Evolutionary conservation across 1,284 basidiomycete genomes (phyloP), one percentile per base, ranked within the genome.

Genomic region (Ceratobasidium sp.): DNA sequence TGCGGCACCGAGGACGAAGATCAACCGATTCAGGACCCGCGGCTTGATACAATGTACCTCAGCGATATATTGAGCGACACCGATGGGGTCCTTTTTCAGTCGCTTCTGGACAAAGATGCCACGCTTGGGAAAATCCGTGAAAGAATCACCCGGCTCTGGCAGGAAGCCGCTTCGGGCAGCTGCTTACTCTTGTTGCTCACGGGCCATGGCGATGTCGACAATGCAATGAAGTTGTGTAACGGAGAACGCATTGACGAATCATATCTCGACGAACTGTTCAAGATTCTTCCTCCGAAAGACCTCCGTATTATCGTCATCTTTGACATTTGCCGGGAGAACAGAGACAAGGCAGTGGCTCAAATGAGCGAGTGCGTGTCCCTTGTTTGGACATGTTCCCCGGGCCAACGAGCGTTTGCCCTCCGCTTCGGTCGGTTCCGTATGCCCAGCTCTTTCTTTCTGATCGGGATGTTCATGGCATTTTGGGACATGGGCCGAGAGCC

Each of bases 241-340:
- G 14, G 23, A 14, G 3, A 2, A 5, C 12, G 21, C 3, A 48
- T 69, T 10, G 52, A 57, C 18, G 65, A 53, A 14, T 21, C 52
- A 5, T 6, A 36, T 14, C 39, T 69, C 16, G 43, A 55, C 34
- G 12, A 3, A 3, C 36, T 36, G 23, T 39, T 69, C 16, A 32
- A 39, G 2, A 6, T 18, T 10, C 26, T n/a, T 16, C 52, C 52
- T 12, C 1, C 12, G 5, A 65, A 36, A 16, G 36, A 48, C 14
- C 52, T 57, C 18, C n/a, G 34, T 16, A 39, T 69, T 2, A 28
- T 30, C 23, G 32, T 57, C 16, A 16, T 69, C 1, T 69, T 69
- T 57, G 65, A 69, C 36, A 41, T 55, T 43, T 69, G 65, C 45
- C 65, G 65, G 9, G 8, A 21, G 14, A 50, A 50, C 46, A 26